Evolutionary conservation across 2,329 filamentous ascomycete genomes (phyloP).

Genomic region (Cordyceps fumosorosea): DNA sequence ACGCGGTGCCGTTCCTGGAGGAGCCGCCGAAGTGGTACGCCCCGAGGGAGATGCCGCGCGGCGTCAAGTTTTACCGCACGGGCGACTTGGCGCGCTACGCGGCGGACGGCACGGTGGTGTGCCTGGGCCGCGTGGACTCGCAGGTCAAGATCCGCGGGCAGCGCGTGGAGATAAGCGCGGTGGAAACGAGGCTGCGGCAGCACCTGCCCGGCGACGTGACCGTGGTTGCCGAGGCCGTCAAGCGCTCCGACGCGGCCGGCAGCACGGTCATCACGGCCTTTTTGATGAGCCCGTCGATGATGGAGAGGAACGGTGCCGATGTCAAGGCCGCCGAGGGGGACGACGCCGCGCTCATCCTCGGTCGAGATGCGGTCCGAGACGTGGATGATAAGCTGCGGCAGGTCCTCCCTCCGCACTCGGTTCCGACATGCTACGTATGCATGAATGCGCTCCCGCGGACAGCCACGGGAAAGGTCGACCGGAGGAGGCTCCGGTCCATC

Average conservation of each 20-base stretch:
- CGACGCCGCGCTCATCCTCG: background rate
- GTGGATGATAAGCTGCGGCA: background rate
- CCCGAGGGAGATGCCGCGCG: background rate
- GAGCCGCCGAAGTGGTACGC: background rate
- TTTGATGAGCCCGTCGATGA: background rate
- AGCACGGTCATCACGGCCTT: background rate
- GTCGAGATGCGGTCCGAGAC: background rate
- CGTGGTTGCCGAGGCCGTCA: background rate
- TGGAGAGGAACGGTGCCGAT: background rate
- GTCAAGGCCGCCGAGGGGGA: background rate
- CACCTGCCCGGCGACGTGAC: background rate
- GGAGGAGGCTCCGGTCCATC: slow-evolving; percentile 7
- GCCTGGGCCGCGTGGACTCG: slow-evolving; percentile 47
- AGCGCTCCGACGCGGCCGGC: background rate
- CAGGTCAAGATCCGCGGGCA: slow-evolving; percentile 56
- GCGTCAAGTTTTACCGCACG: slow-evolving; percentile 34
- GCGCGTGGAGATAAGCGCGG: slow-evolving; percentile 41
- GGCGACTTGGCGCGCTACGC: slow-evolving; percentile 41
- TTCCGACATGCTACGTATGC: slow-evolving; percentile 8
- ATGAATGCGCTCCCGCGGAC: slow-evolving; percentile 8
- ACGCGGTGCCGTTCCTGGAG: background rate
- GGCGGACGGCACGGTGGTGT: slow-evolving; percentile 34
- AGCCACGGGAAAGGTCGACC: slow-evolving; percentile 10
- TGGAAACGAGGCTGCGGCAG: slow-evolving; percentile 10
- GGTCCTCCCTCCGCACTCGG: slow-evolving; percentile 1